Evolutionary conservation across 352 stramenopile genomes (phyloP), one percentile per base, ranked within the genome.

Genomic region (Saprolegnia parasitica): DNA sequence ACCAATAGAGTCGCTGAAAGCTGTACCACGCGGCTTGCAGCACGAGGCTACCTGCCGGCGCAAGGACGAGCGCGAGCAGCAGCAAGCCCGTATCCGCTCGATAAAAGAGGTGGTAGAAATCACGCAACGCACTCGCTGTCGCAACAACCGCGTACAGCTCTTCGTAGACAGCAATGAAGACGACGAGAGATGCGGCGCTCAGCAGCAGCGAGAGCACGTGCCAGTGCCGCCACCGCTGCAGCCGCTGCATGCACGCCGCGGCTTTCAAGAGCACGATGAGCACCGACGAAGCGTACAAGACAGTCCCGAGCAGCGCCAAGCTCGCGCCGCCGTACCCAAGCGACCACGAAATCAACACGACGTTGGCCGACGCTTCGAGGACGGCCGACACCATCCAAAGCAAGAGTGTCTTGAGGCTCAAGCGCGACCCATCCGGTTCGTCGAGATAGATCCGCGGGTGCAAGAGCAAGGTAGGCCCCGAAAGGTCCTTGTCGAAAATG

Each of bases 401-500:
- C 11, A 71, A 13, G 13, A 66, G 18, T 9, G n/a, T 60, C 2
- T 65, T 71, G 32, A n/a, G 46, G 3, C 6, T 15, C 13, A 39
- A 1, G 16, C 37, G 56, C 1, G 32, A 35, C 26, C 47, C 40
- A 21, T 63, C 52, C 4, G 61, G 88, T 3, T 83, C n/a, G 57
- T 63, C 52, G 35, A 60, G 83, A 63, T 95, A 93, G 0, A 91
- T 83, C 57, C 85, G 87, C 0, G 87, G 87, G 54, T 89, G 90
- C 4, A 76, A 73, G 2, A 92, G 67, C 18, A 93, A 79, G 0
- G 84, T 77, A 0, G 72, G 67, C 40, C 89, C 81, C 5, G 80
- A 74, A 67, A 95, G 91, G 45, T 95, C 87, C 73, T 93, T 80
- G 35, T 95, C 87, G 0, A 77, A 76, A 57, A 95, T 90, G 0